Percentiles rank a stretch among this genome's conserved stretches.
These are phyloP conservation scores for Vitis cinerea DNA, from an alignment of 164 flowering plant genomes.

Conservation along the genomic window DNA sequence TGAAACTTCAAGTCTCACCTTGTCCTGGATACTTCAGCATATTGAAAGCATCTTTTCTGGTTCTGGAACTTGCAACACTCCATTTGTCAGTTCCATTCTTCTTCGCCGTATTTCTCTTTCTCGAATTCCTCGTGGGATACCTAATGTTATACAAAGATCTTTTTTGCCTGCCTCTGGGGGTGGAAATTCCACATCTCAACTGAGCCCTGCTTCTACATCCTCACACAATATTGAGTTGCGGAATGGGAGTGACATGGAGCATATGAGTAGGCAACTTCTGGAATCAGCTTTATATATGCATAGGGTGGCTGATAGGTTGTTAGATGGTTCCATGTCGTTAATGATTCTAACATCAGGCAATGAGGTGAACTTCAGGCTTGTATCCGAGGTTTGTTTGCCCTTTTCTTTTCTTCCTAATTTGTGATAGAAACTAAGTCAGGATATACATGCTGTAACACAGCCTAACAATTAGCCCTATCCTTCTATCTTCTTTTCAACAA, in stretches of 20 bases:
- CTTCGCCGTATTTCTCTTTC: not conserved
- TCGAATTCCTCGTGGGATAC: conserved; percentile 2
- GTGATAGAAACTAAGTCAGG: too few species aligned
- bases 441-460: too few species aligned
- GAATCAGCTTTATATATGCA: conserved; percentile 3
- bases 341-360: conserved; percentile 2
- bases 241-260: not conserved
- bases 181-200: not conserved
- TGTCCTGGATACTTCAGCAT: not conserved
- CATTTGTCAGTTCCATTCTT: not conserved
- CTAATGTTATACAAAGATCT: not conserved
- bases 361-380: conserved; percentile 1
- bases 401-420: too few species aligned
- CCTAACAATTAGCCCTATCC: too few species aligned
- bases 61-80: not conserved
- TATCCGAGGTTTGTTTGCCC: conserved; percentile 2
- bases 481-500: too few species aligned
- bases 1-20: not conserved
- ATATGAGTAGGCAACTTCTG: conserved; percentile 1
- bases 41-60: not conserved
- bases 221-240: not conserved
- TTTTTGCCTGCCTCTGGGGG: not conserved
- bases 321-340: conserved; percentile 1
- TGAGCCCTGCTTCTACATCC: not conserved
- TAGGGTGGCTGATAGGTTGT: conserved; percentile 2